phyloP scores from a whole-genome alignment of 75 land plant species.

The Adiantum capillusveneris region DNA sequence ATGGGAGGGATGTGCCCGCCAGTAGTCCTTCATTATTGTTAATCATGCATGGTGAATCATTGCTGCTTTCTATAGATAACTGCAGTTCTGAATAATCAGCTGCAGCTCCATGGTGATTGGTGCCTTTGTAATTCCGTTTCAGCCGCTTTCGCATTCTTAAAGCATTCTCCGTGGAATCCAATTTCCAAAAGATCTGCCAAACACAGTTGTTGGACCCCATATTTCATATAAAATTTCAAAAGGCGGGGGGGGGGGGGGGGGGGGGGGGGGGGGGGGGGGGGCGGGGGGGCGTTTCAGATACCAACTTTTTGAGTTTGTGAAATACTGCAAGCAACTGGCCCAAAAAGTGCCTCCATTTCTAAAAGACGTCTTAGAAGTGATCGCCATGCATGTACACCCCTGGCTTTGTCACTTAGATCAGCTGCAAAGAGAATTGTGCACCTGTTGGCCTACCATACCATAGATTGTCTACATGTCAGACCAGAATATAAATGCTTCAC shows the following conservation, averaged over 20 bases:
- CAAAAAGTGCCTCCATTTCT: conserved; percentile 81
- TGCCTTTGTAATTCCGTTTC: conserved; percentile 76
- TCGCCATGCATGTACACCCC: conserved; percentile 76
- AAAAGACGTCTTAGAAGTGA: conserved; percentile 65
- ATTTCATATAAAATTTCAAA: conserved; percentile 36
- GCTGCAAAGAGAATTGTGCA: conserved; percentile 54
- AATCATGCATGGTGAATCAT: not conserved
- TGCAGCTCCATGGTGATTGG: conserved; percentile 72
- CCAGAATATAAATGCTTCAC: no score
- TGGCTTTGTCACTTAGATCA: conserved; percentile 34
- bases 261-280: no score
- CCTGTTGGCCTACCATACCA: conserved; percentile 54
- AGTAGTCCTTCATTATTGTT: conserved; percentile 9
- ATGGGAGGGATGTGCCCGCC: conserved; percentile 12
- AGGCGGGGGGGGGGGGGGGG: no score
- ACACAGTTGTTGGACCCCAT: no score
- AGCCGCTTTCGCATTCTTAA: conserved; percentile 76
- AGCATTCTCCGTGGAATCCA: conserved; percentile 83
- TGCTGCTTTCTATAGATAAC: not conserved
- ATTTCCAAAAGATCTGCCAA: conserved; percentile 72
- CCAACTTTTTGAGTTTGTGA: conserved; percentile 19
- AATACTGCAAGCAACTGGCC: conserved; percentile 41
- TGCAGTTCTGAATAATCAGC: conserved; percentile 63
- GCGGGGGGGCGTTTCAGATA: no score
- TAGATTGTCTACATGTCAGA: no score